A percentile compares a stretch with the other conserved stretches of the same genome.
phyloP scores from a whole-genome alignment of 106 monocot species.

The Cymbidium sinense region DNA sequence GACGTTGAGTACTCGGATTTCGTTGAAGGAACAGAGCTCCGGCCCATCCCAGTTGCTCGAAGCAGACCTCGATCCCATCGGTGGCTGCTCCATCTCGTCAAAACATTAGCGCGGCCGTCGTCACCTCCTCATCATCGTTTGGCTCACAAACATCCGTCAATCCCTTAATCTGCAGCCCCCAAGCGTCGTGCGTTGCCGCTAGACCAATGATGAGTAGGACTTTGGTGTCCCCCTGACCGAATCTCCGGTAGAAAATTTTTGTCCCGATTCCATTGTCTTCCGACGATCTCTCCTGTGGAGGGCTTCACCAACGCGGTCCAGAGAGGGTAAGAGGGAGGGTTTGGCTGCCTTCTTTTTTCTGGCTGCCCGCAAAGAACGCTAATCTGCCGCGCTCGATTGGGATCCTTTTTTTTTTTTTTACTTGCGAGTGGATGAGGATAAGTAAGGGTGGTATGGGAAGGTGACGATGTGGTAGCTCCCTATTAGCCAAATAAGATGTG shows the following conservation, averaged over 20 bases:
- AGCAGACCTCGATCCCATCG: slow-evolving; percentile 81
- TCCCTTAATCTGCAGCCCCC: slow-evolving; percentile 90
- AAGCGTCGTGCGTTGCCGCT: slow-evolving; percentile 89
- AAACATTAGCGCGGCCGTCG: slow-evolving; percentile 2
- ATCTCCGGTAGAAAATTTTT: slow-evolving; percentile 77
- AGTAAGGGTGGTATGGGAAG: too few species aligned
- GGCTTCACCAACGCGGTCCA: too few species aligned
- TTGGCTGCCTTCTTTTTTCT: too few species aligned
- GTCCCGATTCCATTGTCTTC: slow-evolving; percentile 16
- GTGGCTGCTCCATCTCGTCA: slow-evolving; percentile 10
- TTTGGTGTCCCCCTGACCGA: too few species aligned
- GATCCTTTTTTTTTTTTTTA: too few species aligned
- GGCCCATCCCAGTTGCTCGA: slow-evolving; percentile 92
- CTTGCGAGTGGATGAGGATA: too few species aligned
- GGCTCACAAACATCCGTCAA: slow-evolving; percentile 65
- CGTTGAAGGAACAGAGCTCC: slow-evolving; percentile 57
- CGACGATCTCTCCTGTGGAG: slow-evolving; percentile 17
- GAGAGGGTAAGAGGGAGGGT: too few species aligned
- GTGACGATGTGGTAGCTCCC: too few species aligned
- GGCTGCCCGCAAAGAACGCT: too few species aligned
- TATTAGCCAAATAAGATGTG: too few species aligned
- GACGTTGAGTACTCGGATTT: slow-evolving; percentile 82
- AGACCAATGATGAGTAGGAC: too few species aligned
- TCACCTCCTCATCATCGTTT: slow-evolving; percentile 30
- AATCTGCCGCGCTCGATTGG: too few species aligned